Percentiles rank a stretch among this genome's conserved stretches.
phyloP scores from a whole-genome alignment of 202 grass and related monocot species.

The Bolboschoenoplectus hybrid region DNA sequence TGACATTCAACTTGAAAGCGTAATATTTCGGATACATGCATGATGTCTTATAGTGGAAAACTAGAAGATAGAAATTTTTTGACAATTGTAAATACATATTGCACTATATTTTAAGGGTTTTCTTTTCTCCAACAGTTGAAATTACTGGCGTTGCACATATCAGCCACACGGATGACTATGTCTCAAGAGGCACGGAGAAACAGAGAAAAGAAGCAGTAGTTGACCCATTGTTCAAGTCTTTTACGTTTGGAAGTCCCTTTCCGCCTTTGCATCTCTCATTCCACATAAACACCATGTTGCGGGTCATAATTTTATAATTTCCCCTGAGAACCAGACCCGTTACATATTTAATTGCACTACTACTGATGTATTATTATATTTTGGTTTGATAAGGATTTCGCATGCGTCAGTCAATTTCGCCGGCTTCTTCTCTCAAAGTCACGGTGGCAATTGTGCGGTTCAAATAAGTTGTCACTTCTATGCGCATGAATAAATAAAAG shows the following conservation, averaged over 20 bases:
- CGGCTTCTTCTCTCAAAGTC: slow-evolving; percentile 34
- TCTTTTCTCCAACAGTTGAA: background rate
- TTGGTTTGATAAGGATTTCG: background rate
- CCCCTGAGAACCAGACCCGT: background rate
- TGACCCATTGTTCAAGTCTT: slow-evolving; percentile 23
- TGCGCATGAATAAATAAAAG: background rate
- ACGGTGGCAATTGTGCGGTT: slow-evolving; percentile 20
- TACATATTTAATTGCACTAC: background rate
- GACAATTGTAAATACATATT: background rate
- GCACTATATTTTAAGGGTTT: background rate
- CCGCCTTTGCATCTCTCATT: background rate
- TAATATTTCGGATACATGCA: background rate
- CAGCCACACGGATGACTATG: background rate
- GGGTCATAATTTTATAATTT: background rate
- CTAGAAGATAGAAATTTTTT: background rate
- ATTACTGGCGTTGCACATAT: background rate
- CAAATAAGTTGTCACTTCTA: slow-evolving; percentile 15
- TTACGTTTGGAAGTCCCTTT: background rate
- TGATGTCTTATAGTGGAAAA: background rate
- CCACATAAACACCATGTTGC: background rate
- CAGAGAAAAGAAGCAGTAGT: background rate
- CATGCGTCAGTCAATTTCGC: slow-evolving; percentile 38
- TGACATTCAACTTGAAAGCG: background rate
- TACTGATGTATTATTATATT: too few species aligned
- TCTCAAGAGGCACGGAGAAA: background rate